These are phyloP conservation scores for Rhizoclosmatium hyalinum DNA, from an alignment of 371 early-diverging fungal species.

Conservation along the genomic window DNA sequence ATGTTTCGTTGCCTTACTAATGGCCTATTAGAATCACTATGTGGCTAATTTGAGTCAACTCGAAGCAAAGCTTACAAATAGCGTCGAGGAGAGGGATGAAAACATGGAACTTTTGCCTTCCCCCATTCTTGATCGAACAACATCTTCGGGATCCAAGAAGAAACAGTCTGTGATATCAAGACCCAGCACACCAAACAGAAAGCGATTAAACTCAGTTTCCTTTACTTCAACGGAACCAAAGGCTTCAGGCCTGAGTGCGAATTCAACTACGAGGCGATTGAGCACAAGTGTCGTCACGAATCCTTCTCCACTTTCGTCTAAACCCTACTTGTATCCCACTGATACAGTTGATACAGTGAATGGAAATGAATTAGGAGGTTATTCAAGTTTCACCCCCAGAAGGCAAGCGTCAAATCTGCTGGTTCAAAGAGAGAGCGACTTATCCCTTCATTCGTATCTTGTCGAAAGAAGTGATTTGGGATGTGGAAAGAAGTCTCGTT, in stretches of 20 bases:
- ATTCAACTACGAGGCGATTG: neutral
- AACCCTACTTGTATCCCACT: neutral
- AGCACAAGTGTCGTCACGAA: constrained; percentile 5
- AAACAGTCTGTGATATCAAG: neutral
- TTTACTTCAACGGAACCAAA: neutral
- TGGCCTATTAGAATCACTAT: neutral
- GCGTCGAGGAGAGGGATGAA: too few species aligned
- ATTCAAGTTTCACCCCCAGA: neutral
- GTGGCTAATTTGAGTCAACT: neutral
- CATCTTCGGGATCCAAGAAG: neutral
- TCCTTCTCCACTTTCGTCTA: constrained; percentile 24
- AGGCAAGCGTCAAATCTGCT: neutral
- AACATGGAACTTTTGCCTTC: too few species aligned
- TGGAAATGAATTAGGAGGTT: too few species aligned
- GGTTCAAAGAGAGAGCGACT: neutral
- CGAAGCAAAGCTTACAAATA: neutral
- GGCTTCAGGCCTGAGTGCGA: neutral
- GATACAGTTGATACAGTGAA: too few species aligned
- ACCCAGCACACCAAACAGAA: neutral
- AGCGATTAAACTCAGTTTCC: neutral
- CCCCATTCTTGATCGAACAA: neutral
- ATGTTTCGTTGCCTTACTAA: too few species aligned
- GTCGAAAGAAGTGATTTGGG: neutral
- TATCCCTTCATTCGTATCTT: neutral
- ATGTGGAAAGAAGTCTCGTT: neutral